phyloP scores from a whole-genome alignment of 371 early-diverging fungal genomes.

The Mucor ambiguus region DNA sequence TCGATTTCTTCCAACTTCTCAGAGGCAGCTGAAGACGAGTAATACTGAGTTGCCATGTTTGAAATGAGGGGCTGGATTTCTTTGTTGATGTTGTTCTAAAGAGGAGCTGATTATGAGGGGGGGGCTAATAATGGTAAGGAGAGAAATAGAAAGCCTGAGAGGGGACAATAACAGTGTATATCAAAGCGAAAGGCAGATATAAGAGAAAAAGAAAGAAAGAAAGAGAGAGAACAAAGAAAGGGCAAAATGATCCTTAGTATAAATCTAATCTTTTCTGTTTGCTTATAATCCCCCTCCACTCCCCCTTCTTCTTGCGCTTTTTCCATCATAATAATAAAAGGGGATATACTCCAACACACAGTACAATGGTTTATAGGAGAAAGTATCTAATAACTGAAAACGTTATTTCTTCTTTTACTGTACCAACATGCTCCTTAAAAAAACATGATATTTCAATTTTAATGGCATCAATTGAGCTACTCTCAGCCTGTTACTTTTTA shows the following conservation, averaged over 20 bases:
- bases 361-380: neutral
- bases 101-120: neutral
- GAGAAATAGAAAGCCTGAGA: no score
- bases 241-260: neutral
- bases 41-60: slow-evolving; percentile 14
- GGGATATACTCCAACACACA: neutral
- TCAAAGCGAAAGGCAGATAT: neutral
- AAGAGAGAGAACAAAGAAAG: slow-evolving; percentile 7
- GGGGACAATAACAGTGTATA: neutral
- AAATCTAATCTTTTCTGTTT: neutral
- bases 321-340: neutral
- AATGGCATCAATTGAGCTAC: slow-evolving; percentile 16
- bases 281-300: neutral
- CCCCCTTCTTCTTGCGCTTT: neutral
- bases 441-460: slow-evolving; percentile 5
- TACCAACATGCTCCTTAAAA: neutral
- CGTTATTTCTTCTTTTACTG: neutral
- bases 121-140: neutral
- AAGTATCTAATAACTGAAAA: neutral
- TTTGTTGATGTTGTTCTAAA: neutral
- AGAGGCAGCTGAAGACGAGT: slow-evolving; percentile 17
- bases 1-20: slow-evolving; percentile 25
- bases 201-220: slow-evolving; percentile 6
- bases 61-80: neutral
- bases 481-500: neutral